These are phyloP conservation scores for Ottelia alismoides DNA, from an alignment of 106 monocot genomes.

Conservation along the genomic window DNA sequence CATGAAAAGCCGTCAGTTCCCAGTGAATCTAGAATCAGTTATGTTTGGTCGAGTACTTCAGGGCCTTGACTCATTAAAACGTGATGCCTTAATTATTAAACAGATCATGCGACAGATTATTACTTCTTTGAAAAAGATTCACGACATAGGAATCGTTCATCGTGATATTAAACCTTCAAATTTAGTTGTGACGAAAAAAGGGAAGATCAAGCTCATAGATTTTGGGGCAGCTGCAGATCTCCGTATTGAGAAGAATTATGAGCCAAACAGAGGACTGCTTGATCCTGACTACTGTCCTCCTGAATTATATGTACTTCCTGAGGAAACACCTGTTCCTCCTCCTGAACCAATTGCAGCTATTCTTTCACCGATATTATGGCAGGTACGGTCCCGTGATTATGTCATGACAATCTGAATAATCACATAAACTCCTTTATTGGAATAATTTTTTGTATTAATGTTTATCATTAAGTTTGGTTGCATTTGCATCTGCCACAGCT, in stretches of 20 bases:
- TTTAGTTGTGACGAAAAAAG: conserved; percentile 74
- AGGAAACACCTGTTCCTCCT: conserved; percentile 83
- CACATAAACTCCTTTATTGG: no score
- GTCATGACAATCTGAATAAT: neutral
- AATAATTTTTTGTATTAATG: neutral
- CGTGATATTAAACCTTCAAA: conserved; percentile 93
- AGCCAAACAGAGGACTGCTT: conserved; percentile 59
- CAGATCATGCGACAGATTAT: conserved; percentile 91
- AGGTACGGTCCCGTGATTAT: conserved; percentile 22
- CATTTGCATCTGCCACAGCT: conserved; percentile 32
- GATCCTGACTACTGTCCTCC: conserved; percentile 90
- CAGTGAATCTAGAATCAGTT: conserved; percentile 57
- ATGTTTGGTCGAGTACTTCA: conserved; percentile 78
- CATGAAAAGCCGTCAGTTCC: conserved; percentile 61
- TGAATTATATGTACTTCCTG: conserved; percentile 76
- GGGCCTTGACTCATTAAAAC: conserved; percentile 55
- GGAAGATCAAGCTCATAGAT: conserved; percentile 89
- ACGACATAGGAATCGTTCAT: conserved; percentile 82
- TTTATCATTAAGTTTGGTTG: neutral
- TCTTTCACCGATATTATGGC: conserved; percentile 85
- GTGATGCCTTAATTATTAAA: conserved; percentile 70
- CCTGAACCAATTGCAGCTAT: conserved; percentile 89
- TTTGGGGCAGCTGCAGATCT: conserved; percentile 94
- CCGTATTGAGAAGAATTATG: conserved; percentile 88
- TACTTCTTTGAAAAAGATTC: conserved; percentile 70